Evolutionary conservation across 2,329 filamentous ascomycete species (phyloP).

Genomic region (Zymoseptoria passerinii): DNA sequence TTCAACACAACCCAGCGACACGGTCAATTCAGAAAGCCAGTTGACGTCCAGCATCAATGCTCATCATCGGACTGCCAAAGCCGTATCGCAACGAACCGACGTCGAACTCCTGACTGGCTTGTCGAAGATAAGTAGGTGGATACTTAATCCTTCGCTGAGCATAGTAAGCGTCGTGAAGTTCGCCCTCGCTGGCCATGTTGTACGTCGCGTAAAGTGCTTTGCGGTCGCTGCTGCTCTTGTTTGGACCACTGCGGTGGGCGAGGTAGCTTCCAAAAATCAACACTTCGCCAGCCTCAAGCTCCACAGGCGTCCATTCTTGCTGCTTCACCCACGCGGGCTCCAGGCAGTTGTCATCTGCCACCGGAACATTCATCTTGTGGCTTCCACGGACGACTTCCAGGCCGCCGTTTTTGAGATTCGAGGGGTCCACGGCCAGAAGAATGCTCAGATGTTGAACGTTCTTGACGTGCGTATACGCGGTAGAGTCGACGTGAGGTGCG

Average conservation of each 20-base stretch:
- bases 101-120: constrained; percentile 30
- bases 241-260: constrained; percentile 31
- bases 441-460: constrained; percentile 32
- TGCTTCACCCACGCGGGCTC: constrained; percentile 28
- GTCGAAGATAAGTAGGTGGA: constrained; percentile 32
- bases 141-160: constrained; percentile 30
- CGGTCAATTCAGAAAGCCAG: neutral
- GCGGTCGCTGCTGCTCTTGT: constrained; percentile 28
- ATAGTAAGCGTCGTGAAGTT: constrained; percentile 36
- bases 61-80: constrained; percentile 37
- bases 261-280: constrained; percentile 32
- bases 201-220: constrained; percentile 36
- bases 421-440: constrained; percentile 28
- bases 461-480: constrained; percentile 33
- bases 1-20: too few species aligned
- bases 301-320: constrained; percentile 28
- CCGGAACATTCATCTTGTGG: constrained; percentile 27
- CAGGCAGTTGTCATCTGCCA: constrained; percentile 29
- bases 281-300: constrained; percentile 29
- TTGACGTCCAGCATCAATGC: constrained; percentile 23
- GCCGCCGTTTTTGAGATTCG: constrained; percentile 27
- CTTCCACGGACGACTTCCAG: constrained; percentile 32
- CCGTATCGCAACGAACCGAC: constrained; percentile 30
- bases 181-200: constrained; percentile 32
- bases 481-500: constrained; percentile 31